Evolutionary conservation across 495 filamentous ascomycete genomes (phyloP).

Genomic region (Penicillium subrubescens): DNA sequence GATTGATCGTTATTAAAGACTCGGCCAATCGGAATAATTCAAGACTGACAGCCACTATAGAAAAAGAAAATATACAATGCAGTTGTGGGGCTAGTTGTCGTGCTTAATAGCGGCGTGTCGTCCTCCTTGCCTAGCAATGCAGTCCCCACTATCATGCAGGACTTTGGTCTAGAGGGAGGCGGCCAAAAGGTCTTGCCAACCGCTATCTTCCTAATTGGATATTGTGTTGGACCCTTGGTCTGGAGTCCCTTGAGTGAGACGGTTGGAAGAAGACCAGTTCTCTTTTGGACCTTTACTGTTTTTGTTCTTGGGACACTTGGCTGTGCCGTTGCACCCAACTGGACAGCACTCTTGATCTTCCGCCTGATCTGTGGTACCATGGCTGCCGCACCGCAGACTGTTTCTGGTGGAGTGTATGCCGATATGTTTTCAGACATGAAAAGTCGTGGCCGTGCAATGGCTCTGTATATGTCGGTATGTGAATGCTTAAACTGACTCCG

Average conservation of each 20-base stretch:
- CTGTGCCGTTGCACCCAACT: constrained; percentile 69
- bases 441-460: constrained; percentile 68
- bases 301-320: constrained; percentile 71
- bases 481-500: too few species aligned
- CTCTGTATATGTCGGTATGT: constrained; percentile 70
- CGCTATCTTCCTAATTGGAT: constrained; percentile 73
- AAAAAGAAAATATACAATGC: constrained; percentile 61
- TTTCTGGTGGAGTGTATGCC: constrained; percentile 73
- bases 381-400: constrained; percentile 67
- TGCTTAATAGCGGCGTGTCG: constrained; percentile 74
- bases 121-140: constrained; percentile 69
- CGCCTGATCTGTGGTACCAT: constrained; percentile 64
- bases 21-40: not conserved
- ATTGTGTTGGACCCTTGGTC: constrained; percentile 63
- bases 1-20: constrained; percentile 3
- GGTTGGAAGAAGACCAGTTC: constrained; percentile 65
- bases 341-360: constrained; percentile 67
- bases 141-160: constrained; percentile 51
- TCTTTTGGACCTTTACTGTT: constrained; percentile 59
- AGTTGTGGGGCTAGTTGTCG: constrained; percentile 57
- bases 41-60: constrained; percentile 24
- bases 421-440: constrained; percentile 65
- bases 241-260: constrained; percentile 74
- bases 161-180: constrained; percentile 39
- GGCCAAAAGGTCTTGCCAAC: constrained; percentile 67